Conservation (phyloP, 2,329 filamentous ascomycete genomes). For the Grosmannia serpens region DNA sequence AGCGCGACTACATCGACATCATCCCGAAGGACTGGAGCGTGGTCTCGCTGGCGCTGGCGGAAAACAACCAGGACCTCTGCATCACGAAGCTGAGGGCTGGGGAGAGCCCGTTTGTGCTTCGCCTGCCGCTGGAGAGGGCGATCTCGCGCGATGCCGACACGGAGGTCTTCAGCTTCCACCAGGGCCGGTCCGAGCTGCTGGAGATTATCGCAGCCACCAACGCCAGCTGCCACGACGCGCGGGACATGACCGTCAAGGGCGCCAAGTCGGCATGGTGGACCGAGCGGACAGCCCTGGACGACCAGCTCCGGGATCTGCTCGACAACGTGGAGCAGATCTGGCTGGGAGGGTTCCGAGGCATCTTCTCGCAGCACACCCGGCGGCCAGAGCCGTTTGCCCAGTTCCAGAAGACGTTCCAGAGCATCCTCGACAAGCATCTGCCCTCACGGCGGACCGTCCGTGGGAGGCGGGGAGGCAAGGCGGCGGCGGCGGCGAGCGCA, state of each 20-base stretch:
- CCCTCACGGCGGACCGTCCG: constrained; percentile 63
- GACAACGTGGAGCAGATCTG: constrained; percentile 83
- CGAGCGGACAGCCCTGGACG: constrained; percentile 69
- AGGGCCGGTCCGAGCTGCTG: constrained; percentile 66
- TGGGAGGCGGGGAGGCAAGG: constrained; percentile 32
- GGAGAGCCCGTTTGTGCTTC: constrained; percentile 71
- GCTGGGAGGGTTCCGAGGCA: constrained; percentile 87
- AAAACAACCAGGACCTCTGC: constrained; percentile 72
- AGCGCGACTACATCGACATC: constrained; percentile 72
- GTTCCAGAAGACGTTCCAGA: constrained; percentile 69
- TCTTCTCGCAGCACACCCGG: constrained; percentile 68
- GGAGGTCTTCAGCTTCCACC: constrained; percentile 72
- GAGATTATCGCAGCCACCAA: constrained; percentile 79
- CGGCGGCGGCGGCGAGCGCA: constrained; percentile 2
- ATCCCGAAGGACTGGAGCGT: constrained; percentile 76
- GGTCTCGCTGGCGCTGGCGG: constrained; percentile 73
- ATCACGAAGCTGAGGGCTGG: constrained; percentile 74
- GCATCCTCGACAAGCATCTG: constrained; percentile 70
- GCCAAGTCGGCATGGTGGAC: constrained; percentile 83
- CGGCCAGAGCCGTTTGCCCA: constrained; percentile 54
- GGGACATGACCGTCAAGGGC: constrained; percentile 61
- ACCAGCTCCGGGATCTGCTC: constrained; percentile 64
- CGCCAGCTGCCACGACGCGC: constrained; percentile 62
- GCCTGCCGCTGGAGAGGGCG: constrained; percentile 73
- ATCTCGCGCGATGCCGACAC: constrained; percentile 57